Conservation (phyloP, 805 yeast species). For the Lipomyces yamanashiensis region DNA sequence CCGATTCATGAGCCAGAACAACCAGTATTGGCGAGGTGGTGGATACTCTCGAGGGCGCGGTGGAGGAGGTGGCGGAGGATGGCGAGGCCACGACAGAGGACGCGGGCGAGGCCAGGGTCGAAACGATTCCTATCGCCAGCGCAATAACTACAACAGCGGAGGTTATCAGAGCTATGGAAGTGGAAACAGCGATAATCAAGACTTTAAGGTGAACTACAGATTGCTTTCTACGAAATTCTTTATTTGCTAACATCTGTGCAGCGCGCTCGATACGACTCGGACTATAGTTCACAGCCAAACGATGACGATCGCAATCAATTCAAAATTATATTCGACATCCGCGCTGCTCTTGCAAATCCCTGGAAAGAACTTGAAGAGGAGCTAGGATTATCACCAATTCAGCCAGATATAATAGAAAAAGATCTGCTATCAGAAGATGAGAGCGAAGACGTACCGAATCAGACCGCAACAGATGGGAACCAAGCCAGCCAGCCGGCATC, state of each 20-base stretch:
- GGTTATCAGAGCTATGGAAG: conserved; percentile 12
- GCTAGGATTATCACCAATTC: conserved; percentile 21
- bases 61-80: conserved; percentile 10
- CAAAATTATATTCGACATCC: conserved; percentile 8
- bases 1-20: neutral
- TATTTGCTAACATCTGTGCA: neutral
- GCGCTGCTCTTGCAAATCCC: conserved; percentile 28
- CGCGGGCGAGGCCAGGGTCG: conserved; percentile 6
- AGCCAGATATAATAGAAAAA: conserved; percentile 18
- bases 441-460: neutral
- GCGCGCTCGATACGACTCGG: conserved; percentile 9
- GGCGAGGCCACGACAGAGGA: conserved; percentile 9
- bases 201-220: neutral
- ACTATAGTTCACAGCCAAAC: neutral
- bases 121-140: neutral
- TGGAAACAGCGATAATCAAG: neutral
- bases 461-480: neutral
- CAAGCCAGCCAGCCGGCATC: neutral
- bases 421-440: neutral
- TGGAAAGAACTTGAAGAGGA: conserved; percentile 29
- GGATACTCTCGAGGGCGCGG: neutral
- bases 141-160: neutral
- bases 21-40: neutral
- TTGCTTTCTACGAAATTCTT: neutral
- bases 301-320: neutral